Evolutionary conservation across 2,329 filamentous ascomycete genomes (phyloP).

Genomic region (Zymoseptoria passerinii): DNA sequence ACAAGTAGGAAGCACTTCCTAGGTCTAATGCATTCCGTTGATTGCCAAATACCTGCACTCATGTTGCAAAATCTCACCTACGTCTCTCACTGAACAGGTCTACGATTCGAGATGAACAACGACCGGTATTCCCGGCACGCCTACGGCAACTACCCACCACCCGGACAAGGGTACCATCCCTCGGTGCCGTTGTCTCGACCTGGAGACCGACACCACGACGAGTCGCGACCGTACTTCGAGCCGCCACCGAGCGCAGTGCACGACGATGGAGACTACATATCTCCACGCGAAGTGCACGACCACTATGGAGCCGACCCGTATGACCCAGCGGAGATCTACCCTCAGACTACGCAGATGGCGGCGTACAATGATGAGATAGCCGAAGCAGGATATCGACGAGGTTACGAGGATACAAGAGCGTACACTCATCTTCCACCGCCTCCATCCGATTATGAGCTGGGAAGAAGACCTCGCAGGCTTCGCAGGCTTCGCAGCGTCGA

Average conservation of each 20-base stretch:
- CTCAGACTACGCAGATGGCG: constrained; percentile 11
- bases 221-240: not conserved
- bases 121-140: not conserved
- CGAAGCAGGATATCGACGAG: constrained; percentile 17
- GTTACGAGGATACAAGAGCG: constrained; percentile 4
- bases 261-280: constrained; percentile 1
- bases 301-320: constrained; percentile 6
- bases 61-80: no score
- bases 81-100: not conserved
- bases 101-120: not conserved
- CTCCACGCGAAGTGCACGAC: not conserved
- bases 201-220: not conserved
- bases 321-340: constrained; percentile 9
- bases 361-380: constrained; percentile 25
- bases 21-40: not conserved
- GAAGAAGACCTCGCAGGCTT: not conserved
- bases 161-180: not conserved
- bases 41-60: not conserved
- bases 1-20: no score
- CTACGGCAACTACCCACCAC: not conserved
- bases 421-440: constrained; percentile 7
- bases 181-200: not conserved
- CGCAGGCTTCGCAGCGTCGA: constrained; percentile 1
- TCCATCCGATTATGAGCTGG: constrained; percentile 3
- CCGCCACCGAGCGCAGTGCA: not conserved